These are phyloP conservation scores for Solanum bukasovii DNA, from an alignment of 257 asterid genomes.

Conservation along the genomic window DNA sequence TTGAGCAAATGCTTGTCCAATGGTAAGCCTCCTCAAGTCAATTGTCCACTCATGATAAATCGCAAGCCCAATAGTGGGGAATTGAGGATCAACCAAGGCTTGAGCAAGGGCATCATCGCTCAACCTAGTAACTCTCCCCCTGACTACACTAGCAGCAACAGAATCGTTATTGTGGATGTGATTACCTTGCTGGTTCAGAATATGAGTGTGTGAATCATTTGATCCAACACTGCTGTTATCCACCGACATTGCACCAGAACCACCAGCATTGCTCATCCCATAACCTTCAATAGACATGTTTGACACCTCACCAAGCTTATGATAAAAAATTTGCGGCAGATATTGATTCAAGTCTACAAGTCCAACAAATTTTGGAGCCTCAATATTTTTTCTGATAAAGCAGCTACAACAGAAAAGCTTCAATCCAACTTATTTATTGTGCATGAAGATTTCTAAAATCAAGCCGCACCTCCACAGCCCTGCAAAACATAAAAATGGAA, in stretches of 20 bases:
- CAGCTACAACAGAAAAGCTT: conserved; percentile 2
- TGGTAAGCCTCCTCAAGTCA: conserved; percentile 79
- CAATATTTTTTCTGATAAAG: conserved; percentile 38
- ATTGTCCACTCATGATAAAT: conserved; percentile 83
- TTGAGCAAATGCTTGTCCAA: conserved; percentile 96
- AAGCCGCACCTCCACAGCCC: neutral
- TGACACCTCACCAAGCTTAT: conserved; percentile 79
- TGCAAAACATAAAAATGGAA: neutral
- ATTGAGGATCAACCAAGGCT: conserved; percentile 76
- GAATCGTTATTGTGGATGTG: conserved; percentile 52
- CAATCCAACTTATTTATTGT: conserved; percentile 12
- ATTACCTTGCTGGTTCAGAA: conserved; percentile 71
- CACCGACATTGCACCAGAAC: conserved; percentile 77
- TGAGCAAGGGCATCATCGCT: conserved; percentile 79
- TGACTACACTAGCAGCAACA: conserved; percentile 65
- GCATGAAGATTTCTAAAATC: conserved; percentile 24
- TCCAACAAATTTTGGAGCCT: conserved; percentile 66
- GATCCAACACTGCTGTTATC: conserved; percentile 91
- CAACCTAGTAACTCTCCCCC: conserved; percentile 54
- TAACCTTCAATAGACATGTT: conserved; percentile 76
- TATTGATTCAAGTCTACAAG: conserved; percentile 59
- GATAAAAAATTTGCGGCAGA: conserved; percentile 62
- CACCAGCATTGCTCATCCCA: conserved; percentile 85
- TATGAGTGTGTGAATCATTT: conserved; percentile 67
- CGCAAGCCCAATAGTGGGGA: conserved; percentile 81